Evolutionary conservation across 176 grass and related monocot species (phyloP), one percentile per base, ranked within the genome.

Genomic region (Puya raimondii): DNA sequence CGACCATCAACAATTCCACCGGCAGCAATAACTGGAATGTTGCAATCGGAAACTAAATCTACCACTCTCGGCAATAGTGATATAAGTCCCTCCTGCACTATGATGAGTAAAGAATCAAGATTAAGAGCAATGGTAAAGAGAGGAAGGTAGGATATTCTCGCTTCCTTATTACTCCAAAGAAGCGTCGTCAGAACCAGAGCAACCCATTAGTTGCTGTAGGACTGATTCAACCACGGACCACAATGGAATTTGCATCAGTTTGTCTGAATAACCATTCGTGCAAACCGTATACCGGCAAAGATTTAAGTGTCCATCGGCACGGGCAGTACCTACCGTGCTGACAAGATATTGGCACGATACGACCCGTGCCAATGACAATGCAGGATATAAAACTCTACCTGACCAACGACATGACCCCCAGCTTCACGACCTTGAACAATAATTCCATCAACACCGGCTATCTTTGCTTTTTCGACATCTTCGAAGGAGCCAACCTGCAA

Each of bases 381-480:
- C 56, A 61, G 9, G n/a, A 61, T 20, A 22, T 61, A 20, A 66
- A 10, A 10, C 8, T 14, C 74, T 82, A 88, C 89, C 85, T 90
- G 86, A 61, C 94, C 89, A 81, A 92, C 87, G 23, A 97, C 82
- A 80, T 97, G 89, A 10, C 93, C 93, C 20, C 93, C 93, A 71
- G 94, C 89, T 76, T 90, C 94, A 67, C 27, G 77, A 15, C 89
- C 94, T 90, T 97, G 94, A 85, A 92, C 75, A 79, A 92, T 86
- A 33, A 97, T 90, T 66, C 74, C 89, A 82, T 97, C 94, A 51
- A 97, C 94, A 47, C 84, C 80, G n/a, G 94, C 89, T 87, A 69
- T 79, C 81, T 86, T 97, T 13, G 89, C 86, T 79, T 97, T 90
- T 2, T 50, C 66, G 64, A 89, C 86, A 48, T 88, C 89, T 82